Percentiles rank a stretch among this genome's conserved stretches.
Evolutionary conservation across 2,329 filamentous ascomycete species (phyloP).

Genomic region (Graphilbum ipis-grandicollis): DNA sequence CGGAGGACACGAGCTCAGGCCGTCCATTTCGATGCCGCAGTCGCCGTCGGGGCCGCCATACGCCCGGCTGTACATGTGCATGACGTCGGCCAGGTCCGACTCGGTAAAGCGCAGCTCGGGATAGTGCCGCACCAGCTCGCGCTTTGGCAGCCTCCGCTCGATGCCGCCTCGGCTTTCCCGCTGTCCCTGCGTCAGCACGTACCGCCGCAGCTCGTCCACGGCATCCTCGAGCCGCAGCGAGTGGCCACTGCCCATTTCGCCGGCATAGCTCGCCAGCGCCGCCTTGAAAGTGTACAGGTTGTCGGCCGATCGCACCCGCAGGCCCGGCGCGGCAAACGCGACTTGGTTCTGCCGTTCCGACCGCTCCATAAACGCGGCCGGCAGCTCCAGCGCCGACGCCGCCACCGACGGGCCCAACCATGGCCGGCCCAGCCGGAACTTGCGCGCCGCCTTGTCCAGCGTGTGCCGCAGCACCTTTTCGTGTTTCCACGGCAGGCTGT

Average conservation of each 20-base stretch:
- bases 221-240: conserved; percentile 36
- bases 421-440: conserved; percentile 23
- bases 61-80: conserved; percentile 35
- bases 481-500: conserved; percentile 25
- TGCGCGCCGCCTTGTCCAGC: conserved; percentile 34
- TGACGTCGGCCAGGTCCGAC: conserved; percentile 32
- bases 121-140: conserved; percentile 36
- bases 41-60: conserved; percentile 31
- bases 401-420: conserved; percentile 27
- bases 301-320: conserved; percentile 43
- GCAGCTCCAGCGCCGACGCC: conserved; percentile 26
- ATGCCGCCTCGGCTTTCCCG: conserved; percentile 29
- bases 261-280: conserved; percentile 38
- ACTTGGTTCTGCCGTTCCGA: conserved; percentile 43
- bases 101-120: conserved; percentile 30
- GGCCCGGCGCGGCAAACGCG: conserved; percentile 40
- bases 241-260: conserved; percentile 16
- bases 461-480: conserved; percentile 29
- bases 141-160: conserved; percentile 28
- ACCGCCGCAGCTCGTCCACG: conserved; percentile 43
- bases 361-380: conserved; percentile 32
- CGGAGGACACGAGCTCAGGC: conserved; percentile 13
- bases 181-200: conserved; percentile 33
- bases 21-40: conserved; percentile 26
- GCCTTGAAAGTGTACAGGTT: conserved; percentile 47